Evolutionary conservation across 2,329 filamentous ascomycete genomes (phyloP), one percentile per base, ranked within the genome.

Genomic region (Fusarium sp.): DNA sequence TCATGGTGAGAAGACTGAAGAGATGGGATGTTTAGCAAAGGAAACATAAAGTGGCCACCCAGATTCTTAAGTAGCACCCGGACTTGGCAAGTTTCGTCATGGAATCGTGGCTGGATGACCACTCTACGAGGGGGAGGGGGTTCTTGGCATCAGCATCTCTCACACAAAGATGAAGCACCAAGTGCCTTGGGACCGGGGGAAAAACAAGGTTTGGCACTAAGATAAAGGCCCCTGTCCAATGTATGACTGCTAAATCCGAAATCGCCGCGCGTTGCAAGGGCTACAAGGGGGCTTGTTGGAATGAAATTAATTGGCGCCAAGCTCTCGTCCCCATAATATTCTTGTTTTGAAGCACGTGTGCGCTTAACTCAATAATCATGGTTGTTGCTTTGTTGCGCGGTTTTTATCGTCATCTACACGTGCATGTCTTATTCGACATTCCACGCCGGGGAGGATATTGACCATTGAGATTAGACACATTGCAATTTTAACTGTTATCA

Each of bases 101-200:
- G 49, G 45, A 66, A 65, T 59, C 47, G 67, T 70, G 67, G 66
- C 67, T 69, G 36, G 42, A 61, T 58, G 35, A 42, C n/a, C 45
- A 52, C 1, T 49, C 12, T n/a, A 47, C 31, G 31, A n/a, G 22
- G 15, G 18, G 18, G 20, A 36, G n/a, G 39, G n/a, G 26, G 15
- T 20, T 58, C 67, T 70, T 70, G 67, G 67, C 67, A 58, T 56
- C 35, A 52, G 36, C 66, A 54, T 63, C 66, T 69, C 63, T 54
- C 42, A 55, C 66, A 69, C 64, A 42, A n/a, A 55, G 58, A 49
- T 69, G 66, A 69, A 69, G 66, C 66, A 69, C 64, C 26, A 51
- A 69, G 42, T 63, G 66, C 55, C 63, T 31, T 26, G 24, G 24
- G 31, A 49, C 47, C 9, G 17, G 44, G 24, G 44, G 22, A 11